These are phyloP conservation scores for Xylaria acuta DNA, from an alignment of 495 filamentous ascomycete species.

Conservation along the genomic window DNA sequence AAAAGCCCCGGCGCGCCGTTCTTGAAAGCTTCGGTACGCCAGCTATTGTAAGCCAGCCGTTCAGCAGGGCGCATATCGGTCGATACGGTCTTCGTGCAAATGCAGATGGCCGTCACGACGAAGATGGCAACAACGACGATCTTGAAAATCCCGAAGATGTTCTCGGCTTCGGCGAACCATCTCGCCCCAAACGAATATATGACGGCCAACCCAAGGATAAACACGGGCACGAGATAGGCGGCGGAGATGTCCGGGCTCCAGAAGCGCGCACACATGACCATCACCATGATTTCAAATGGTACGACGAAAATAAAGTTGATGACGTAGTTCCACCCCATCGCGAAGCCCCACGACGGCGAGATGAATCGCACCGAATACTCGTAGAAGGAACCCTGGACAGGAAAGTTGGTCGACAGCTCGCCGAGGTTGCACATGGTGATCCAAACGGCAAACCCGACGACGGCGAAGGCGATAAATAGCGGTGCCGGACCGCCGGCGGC, in stretches of 20 bases:
- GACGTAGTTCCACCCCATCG: constrained; percentile 75
- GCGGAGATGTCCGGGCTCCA: constrained; percentile 54
- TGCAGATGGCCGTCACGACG: constrained; percentile 50
- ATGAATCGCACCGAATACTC: constrained; percentile 69
- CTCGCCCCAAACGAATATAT: constrained; percentile 66
- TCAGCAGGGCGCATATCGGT: constrained; percentile 28
- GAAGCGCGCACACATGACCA: constrained; percentile 55
- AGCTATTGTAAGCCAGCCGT: constrained; percentile 39
- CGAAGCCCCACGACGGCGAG: constrained; percentile 72
- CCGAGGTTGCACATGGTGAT: constrained; percentile 61
- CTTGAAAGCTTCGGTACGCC: constrained; percentile 58
- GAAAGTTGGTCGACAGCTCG: constrained; percentile 66
- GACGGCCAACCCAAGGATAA: constrained; percentile 50
- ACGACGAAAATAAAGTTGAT: constrained; percentile 58
- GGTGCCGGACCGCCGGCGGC: constrained; percentile 65
- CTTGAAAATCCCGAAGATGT: constrained; percentile 55
- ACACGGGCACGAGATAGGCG: constrained; percentile 49
- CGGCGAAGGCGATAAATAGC: constrained; percentile 57
- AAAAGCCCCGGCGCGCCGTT: constrained; percentile 66
- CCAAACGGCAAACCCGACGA: constrained; percentile 45
- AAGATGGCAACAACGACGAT: constrained; percentile 47
- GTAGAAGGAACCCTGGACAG: constrained; percentile 56
- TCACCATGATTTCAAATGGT: constrained; percentile 54
- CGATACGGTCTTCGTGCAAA: constrained; percentile 45
- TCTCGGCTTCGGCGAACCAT: constrained; percentile 63